Evolutionary conservation across 116 monocot genomes (phyloP), one percentile per base, ranked within the genome.

Genomic region (Phalaenopsis hybrid): DNA sequence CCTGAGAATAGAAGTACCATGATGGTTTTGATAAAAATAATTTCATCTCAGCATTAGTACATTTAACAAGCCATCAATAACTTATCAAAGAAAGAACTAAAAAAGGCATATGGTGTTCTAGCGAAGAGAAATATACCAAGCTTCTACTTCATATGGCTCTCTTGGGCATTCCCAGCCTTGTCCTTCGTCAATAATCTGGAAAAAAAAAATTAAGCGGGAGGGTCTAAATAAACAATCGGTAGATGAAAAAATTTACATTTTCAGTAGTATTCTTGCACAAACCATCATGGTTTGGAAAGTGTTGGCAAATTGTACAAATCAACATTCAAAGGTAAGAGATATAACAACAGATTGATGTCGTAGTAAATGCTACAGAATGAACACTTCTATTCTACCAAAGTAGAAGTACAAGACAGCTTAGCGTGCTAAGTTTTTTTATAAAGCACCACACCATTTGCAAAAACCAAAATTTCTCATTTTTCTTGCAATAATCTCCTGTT

Each of bases 91-190:
- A 45, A 43, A 12, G 21, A 50, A 77, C 25, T 8, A 75, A 20
- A 75, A 34, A 7, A 75, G 25, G n/a, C 18, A 17, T 45, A 75
- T 1, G 44, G 4, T 8, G 34, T 7, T 8, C 44, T 75, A 77
- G 51, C 21, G 13, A 10, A 45, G 45, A 76, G 15, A 77, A 43
- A 77, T 12, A 77, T 77, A 77, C 77, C 77, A 77, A 50, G 77
- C 77, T 51, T 77, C 28, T 0, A 77, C 90, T 93, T 98, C 98
- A 88, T 98, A 98, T 84, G 90, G 95, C 77, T 90, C 92, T 85
- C 98, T 89, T 81, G 95, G 98, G 75, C 91, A 88, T 85, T 98
- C 98, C 98, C 98, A 98, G 18, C 98, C 93, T 85, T 91, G 83
- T 11, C 95, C 98, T 89, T 98, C 95, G 82, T 79, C 72, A 79